phyloP scores from a whole-genome alignment of 805 yeast genomes.

The Ogataea glucozyma region DNA sequence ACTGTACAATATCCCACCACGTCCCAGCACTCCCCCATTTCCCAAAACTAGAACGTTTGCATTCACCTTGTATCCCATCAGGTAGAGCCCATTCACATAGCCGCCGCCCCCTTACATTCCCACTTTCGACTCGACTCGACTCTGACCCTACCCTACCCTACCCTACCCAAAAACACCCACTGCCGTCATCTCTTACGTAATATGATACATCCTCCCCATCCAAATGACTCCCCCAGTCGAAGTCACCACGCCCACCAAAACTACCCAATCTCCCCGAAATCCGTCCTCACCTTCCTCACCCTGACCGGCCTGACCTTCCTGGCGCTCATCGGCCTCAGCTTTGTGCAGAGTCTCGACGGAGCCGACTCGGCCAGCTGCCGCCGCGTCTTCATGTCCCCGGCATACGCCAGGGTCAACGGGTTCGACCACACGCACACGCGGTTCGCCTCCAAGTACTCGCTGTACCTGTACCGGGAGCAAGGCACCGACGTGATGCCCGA shows the following conservation, averaged over 20 bases:
- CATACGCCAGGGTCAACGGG: conserved; percentile 72
- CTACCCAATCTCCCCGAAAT: neutral
- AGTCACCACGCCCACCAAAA: neutral
- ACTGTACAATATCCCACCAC: conserved; percentile 8
- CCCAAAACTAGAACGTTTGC: conserved; percentile 7
- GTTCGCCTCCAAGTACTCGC: conserved; percentile 78
- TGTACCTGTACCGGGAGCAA: conserved; percentile 85
- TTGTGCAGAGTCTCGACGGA: conserved; percentile 37
- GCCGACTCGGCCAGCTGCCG: conserved; percentile 57
- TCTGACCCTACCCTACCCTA: too few species aligned
- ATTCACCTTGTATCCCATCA: conserved; percentile 3
- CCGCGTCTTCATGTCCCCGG: conserved; percentile 77
- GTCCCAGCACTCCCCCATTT: too few species aligned
- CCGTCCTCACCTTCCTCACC: conserved; percentile 28
- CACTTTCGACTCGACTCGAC: too few species aligned
- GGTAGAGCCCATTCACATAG: too few species aligned
- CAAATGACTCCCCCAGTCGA: neutral
- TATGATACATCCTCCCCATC: conserved; percentile 5
- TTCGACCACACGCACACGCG: conserved; percentile 71
- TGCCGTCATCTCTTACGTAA: too few species aligned
- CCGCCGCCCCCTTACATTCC: too few species aligned
- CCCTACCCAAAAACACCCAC: too few species aligned
- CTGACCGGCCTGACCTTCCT: conserved; percentile 33
- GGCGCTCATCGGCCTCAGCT: conserved; percentile 31
- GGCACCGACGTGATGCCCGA: conserved; percentile 60